These are phyloP conservation scores for Huntiella savannae DNA, from an alignment of 2,329 filamentous ascomycete genomes.

Conservation along the genomic window DNA sequence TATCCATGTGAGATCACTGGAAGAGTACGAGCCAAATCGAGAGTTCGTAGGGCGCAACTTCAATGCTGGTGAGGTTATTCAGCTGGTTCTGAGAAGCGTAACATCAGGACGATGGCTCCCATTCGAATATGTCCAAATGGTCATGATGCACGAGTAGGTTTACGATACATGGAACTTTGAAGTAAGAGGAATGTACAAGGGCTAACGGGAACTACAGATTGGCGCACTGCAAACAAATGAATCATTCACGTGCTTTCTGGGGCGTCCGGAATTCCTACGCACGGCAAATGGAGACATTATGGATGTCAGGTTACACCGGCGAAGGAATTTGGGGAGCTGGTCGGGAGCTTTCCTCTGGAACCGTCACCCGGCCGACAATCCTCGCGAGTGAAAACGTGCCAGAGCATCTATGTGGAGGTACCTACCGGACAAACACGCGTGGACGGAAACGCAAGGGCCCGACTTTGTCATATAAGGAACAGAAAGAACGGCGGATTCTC, in stretches of 20 bases:
- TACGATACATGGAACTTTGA: background rate
- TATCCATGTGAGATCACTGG: conserved; percentile 44
- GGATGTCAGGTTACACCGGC: conserved; percentile 52
- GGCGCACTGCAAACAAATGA: conserved; percentile 82
- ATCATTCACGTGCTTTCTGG: conserved; percentile 70
- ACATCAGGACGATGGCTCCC: conserved; percentile 53
- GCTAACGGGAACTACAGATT: conserved; percentile 23
- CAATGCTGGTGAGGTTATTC: conserved; percentile 73
- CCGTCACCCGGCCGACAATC: conserved; percentile 35
- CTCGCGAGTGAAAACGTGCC: conserved; percentile 37
- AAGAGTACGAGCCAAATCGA: conserved; percentile 62
- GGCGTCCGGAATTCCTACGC: conserved; percentile 56
- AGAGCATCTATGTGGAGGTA: conserved; percentile 64
- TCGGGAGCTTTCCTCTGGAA: conserved; percentile 38
- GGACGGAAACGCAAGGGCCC: conserved; percentile 31
- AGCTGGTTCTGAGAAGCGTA: conserved; percentile 58
- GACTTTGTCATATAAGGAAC: conserved; percentile 47
- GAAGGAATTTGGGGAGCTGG: conserved; percentile 73
- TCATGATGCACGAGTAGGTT: conserved; percentile 70
- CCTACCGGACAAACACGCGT: conserved; percentile 40
- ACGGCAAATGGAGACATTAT: conserved; percentile 49
- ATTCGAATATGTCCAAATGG: conserved; percentile 74
- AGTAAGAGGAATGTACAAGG: conserved; percentile 22
- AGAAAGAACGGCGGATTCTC: conserved; percentile 50
- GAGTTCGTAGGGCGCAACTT: conserved; percentile 83